Evolutionary conservation across 2,329 filamentous ascomycete genomes (phyloP), one percentile per base, ranked within the genome.

Genomic region (Cladosporium sp.): DNA sequence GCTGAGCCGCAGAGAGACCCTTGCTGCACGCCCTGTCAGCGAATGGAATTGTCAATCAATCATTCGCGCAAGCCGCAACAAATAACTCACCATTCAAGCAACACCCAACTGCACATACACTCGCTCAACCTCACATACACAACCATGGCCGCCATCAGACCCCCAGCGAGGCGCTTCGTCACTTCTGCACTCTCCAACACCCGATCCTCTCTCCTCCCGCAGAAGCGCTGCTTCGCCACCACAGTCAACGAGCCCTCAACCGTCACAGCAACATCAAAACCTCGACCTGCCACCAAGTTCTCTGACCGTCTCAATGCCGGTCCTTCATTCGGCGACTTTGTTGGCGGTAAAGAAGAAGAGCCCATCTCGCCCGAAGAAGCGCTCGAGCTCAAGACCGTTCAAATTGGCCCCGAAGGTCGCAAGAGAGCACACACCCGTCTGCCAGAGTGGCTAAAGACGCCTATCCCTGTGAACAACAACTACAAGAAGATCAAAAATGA

Each of bases 401-500:
- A 86, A 69, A 84, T 88, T 43, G 87, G 86, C 13, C 86, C 85
- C 1, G 82, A 82, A 68, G 86, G 86, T 65, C 85, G 83, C 75
- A 86, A 88, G 79, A 87, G 87, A 76, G 82, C 86, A 73, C 87
- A 89, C 73, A 89, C 87, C 58, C 88, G 95, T 57, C 83, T 99
- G 58, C 95, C 95, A 23, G 86, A 90, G 71, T 99, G 95, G 95
- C 87, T 99, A 69, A 97, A 98, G 84, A 99, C 94, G 25, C 91
- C 93, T 1, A 95, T 99, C 65, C 95, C 95, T 0, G 88, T 88
- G 14, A 89, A 89, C 68, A 90, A 86, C 65, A 96, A 96, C 80
- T 97, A 90, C 83, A 96, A 96, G 81, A 91, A 92, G 75, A 96
- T 99, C 79, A 97, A 97, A 83, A 89, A 90, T 69, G 95, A 99